phyloP scores from a whole-genome alignment of 108 stramenopile species.

The Aurantiochytrium sp. region DNA sequence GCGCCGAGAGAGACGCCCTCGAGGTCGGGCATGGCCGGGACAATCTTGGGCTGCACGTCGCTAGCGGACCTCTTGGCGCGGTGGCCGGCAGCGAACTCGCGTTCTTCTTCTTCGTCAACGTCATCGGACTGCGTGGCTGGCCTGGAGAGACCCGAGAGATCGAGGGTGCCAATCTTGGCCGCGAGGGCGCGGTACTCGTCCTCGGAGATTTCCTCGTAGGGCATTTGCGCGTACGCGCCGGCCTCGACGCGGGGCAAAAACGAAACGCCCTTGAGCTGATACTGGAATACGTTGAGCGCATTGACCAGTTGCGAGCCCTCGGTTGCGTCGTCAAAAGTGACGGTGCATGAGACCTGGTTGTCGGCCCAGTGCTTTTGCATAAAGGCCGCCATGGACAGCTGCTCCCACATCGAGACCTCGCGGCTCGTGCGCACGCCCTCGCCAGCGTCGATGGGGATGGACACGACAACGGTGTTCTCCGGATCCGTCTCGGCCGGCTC shows the following conservation, averaged over 20 bases:
- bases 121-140: no score
- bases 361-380: constrained; percentile 62
- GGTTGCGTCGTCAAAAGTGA: constrained; percentile 57
- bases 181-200: background rate
- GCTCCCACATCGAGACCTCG: constrained; percentile 58
- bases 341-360: constrained; percentile 64
- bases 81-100: background rate
- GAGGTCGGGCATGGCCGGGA: background rate
- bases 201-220: constrained; percentile 37
- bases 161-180: background rate
- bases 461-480: constrained; percentile 51
- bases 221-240: constrained; percentile 56
- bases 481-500: constrained; percentile 45
- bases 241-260: constrained; percentile 36
- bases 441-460: constrained; percentile 58
- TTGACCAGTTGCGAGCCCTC: constrained; percentile 51
- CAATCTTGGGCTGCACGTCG: background rate
- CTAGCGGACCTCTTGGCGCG: background rate
- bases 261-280: constrained; percentile 58
- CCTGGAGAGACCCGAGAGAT: background rate
- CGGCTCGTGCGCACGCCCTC: constrained; percentile 52
- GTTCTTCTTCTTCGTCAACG: background rate
- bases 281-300: constrained; percentile 58
- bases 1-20: background rate
- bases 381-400: constrained; percentile 60